Base-by-base conservation (phyloP, 805 yeast species). In the Wickerhamomyces pijperi region DNA sequence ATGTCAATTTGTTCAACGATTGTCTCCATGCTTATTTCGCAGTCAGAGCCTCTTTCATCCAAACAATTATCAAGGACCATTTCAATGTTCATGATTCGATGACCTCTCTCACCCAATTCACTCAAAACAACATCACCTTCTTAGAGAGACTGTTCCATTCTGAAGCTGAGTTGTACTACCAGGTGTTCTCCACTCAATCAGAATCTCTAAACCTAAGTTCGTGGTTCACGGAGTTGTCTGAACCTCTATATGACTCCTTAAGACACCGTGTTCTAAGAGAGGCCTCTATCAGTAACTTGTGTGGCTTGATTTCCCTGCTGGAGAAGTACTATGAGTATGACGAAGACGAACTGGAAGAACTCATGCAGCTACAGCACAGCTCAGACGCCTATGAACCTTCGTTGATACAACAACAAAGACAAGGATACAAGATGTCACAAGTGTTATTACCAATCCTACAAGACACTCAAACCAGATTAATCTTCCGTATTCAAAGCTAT, bases 401-500 rank as follows among this genome's bases (percentile, higher is more conserved):
- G n/a, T 11, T 7, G 25, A 6, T 7, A 11, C 25, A 21, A 11
- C 25, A 21, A 11, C 25, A 21, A 21, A 6, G 6, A 7, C 25
- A 21, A 11, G 29, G 14, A 8, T 25, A 25, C n/a, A 25, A 25
- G n/a, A 25, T 25, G 29, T 25, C 29, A 4, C n/a, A 25, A 25
- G 29, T 86, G 4, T 78, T 84, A 45, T 74, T 73, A 40, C 88
- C 94, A 0, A 72, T 86, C 11, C 56, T 82, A 19, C 76, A 78
- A 41, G 94, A 82, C 50, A 74, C 80, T 0, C 97, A 90, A 58
- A 70, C 84, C 2, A 65, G 96, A 43, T 64, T 90, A 32, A 79
- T 86, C 2, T 83, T 88, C 56, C 68, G 90, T 47, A 80, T 82
- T 12, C 92, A 85, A 54, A 68, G 72, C 8, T 79, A 71, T 46